A percentile compares a stretch with the other conserved stretches of the same genome.
Conservation (phyloP, 1,284 basidiomycete genomes). For the Marasmius fiardii region DNA sequence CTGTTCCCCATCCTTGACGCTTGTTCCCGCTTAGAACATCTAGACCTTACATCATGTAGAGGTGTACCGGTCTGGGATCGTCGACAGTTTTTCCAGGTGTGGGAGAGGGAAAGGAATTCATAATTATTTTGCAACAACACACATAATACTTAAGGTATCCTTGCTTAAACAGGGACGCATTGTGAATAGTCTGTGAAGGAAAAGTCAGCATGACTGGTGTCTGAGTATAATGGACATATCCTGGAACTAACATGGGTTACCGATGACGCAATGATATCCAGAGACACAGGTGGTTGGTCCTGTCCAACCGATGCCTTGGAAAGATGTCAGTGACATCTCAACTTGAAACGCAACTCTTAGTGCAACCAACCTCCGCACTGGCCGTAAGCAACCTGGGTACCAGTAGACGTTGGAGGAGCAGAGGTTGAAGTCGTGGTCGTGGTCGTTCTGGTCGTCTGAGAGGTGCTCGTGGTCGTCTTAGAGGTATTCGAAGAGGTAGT, state of each 20-base stretch:
- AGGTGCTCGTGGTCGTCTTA: not conserved
- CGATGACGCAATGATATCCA: slow-evolving; percentile 36
- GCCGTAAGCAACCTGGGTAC: slow-evolving; percentile 28
- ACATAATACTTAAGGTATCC: not conserved
- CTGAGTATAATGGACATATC: not conserved
- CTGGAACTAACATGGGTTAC: slow-evolving; percentile 38
- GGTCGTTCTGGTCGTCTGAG: slow-evolving; percentile 17
- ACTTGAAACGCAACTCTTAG: not conserved
- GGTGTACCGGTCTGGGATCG: slow-evolving; percentile 56
- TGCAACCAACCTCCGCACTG: slow-evolving; percentile 41
- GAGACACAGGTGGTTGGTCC: slow-evolving; percentile 42
- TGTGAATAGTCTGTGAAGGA: slow-evolving; percentile 41
- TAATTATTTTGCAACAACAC: too few species aligned
- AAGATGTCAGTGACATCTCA: not conserved
- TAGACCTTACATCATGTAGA: slow-evolving; percentile 67
- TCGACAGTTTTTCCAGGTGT: slow-evolving; percentile 40
- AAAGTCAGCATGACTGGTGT: not conserved
- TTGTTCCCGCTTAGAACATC: slow-evolving; percentile 45
- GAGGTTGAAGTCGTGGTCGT: slow-evolving; percentile 12
- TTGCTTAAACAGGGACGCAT: slow-evolving; percentile 36
- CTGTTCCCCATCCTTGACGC: slow-evolving; percentile 56
- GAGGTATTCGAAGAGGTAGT: not conserved
- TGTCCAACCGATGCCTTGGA: slow-evolving; percentile 34
- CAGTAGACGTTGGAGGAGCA: slow-evolving; percentile 8
- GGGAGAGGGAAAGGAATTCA: slow-evolving; percentile 33